Evolutionary conservation across 352 stramenopile species (phyloP).

Genomic region (Pythium graminicola): DNA sequence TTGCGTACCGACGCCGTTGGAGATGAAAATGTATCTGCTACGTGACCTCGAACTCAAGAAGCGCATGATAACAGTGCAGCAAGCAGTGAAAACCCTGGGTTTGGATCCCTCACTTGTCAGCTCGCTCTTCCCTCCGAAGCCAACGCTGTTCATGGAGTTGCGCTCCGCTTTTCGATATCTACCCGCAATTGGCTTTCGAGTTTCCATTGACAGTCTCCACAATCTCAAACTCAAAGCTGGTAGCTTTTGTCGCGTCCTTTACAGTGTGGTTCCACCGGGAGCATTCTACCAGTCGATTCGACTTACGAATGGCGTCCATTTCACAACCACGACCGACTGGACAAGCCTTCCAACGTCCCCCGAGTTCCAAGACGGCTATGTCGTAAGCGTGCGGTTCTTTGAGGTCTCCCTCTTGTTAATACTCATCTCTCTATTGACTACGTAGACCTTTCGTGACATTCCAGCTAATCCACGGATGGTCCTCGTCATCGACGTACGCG

Average conservation of each 20-base stretch:
- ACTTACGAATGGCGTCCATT: slow-evolving; percentile 44
- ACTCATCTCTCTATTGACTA: no score
- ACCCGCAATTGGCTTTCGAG: slow-evolving; percentile 52
- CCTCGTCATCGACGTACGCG: slow-evolving; percentile 56
- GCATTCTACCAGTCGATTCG: slow-evolving; percentile 57
- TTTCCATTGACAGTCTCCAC: slow-evolving; percentile 58
- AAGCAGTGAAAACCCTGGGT: slow-evolving; percentile 1
- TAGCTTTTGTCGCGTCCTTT: slow-evolving; percentile 50
- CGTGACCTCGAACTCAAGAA: slow-evolving; percentile 15
- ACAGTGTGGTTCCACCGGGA: slow-evolving; percentile 42
- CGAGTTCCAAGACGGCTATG: slow-evolving; percentile 54
- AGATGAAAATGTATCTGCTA: slow-evolving; percentile 55
- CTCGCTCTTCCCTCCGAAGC: slow-evolving; percentile 32
- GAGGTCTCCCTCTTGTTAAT: not conserved
- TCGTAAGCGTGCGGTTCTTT: slow-evolving; percentile 14
- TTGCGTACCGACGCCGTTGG: slow-evolving; percentile 37
- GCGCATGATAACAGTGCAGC: not conserved
- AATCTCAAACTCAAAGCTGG: slow-evolving; percentile 51
- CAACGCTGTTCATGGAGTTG: slow-evolving; percentile 39
- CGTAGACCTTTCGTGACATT: slow-evolving; percentile 42
- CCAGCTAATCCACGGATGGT: slow-evolving; percentile 23
- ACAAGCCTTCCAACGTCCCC: slow-evolving; percentile 42
- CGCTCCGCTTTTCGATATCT: slow-evolving; percentile 41
- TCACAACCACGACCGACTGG: slow-evolving; percentile 61
- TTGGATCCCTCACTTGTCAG: not conserved